Evolutionary conservation across 176 grass and related monocot species (phyloP), one percentile per base, ranked within the genome.

Genomic region (Aegilops tauschii): DNA sequence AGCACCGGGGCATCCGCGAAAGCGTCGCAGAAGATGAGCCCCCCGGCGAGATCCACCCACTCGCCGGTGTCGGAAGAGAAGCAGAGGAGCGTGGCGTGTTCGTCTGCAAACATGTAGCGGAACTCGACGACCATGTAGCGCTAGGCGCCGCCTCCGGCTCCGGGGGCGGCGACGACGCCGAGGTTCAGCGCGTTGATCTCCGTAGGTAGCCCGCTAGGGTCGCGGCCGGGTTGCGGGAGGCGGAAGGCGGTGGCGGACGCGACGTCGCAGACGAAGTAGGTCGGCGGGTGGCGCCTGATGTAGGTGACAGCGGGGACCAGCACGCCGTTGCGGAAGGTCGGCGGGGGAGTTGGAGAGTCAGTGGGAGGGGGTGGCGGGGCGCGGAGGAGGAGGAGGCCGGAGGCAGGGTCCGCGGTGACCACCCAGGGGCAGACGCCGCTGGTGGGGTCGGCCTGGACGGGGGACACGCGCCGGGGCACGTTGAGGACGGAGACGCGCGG

Each of bases 121-220:
- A 74, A 74, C 71, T 74, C 71, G 71, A 74, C 40, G 5, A 47
- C 71, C 71, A 74, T 47, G 71, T 74, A 73, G 40, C n/a, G 71
- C 25, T 13, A 1, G 39, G 71, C 39, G 39, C n/a, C 71, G 11
- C 12, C n/a, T 28, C 5, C 71, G 39, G n/a, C 12, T 23, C 39
- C 39, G 12, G 70, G 40, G 2, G 39, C n/a, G 1, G 71, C 71
- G 71, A 74, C n/a, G 23, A 74, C 39, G n/a, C 71, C 71, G 71
- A 74, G 71, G 71, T 74, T 74, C 1, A 45, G 4, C 4, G 70
- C 4, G 71, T 47, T 47, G 71, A 47, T 28, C 39, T 45, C n/a
- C 5, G 39, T 4, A 74, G n/a, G n/a, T 40, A 74, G 6, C n/a
- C 71, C 71, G 21, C 2, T 74, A 23, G 39, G 6, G 39, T 74